Conservation (phyloP, 164 flowering plant genomes). For the Umbilicus rupestris region DNA sequence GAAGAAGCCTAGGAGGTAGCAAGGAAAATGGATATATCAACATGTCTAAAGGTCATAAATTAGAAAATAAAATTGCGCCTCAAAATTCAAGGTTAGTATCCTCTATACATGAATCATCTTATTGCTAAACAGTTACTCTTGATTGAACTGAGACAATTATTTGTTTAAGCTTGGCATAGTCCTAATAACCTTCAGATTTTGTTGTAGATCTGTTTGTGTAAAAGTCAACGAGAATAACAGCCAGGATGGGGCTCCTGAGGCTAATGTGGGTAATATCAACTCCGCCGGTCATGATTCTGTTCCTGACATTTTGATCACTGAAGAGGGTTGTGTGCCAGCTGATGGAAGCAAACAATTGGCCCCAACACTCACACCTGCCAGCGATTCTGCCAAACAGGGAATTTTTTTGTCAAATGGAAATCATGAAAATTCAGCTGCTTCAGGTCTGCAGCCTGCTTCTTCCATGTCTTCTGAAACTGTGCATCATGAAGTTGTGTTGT, state of each 20-base stretch:
- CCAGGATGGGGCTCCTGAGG: not conserved
- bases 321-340: not conserved
- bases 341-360: not conserved
- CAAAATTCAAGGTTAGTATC: constrained; percentile 21
- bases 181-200: not conserved
- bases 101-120: not conserved
- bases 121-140: not conserved
- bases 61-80: constrained; percentile 11
- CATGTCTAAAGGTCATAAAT: constrained; percentile 14
- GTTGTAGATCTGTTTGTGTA: not conserved
- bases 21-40: constrained; percentile 27
- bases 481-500: too few relatives aligned
- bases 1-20: constrained; percentile 19
- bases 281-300: not conserved
- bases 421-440: too few relatives aligned
- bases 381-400: not conserved
- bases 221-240: not conserved
- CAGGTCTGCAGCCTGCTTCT: not conserved
- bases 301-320: not conserved
- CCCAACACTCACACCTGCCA: not conserved
- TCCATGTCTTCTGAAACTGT: not conserved
- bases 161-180: not conserved
- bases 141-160: not conserved
- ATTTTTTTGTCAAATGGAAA: not conserved
- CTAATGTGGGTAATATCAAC: not conserved